Base-by-base conservation (phyloP, 2,329 filamentous ascomycete species). In the Fusarium xyrophilum region DNA sequence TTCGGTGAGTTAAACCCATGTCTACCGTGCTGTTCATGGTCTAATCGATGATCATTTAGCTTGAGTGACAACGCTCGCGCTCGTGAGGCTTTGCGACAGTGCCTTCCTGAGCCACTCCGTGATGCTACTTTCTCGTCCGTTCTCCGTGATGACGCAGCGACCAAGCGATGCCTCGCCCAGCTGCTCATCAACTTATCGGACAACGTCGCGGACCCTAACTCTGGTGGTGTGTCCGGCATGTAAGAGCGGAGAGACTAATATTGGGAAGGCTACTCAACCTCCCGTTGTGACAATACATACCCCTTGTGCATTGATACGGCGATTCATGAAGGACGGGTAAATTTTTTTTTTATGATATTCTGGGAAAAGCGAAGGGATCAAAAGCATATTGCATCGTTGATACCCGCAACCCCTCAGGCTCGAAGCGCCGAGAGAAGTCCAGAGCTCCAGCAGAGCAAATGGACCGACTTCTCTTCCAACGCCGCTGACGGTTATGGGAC, bases 121-220 rank as follows among this genome's bases (percentile, higher is more conserved):
- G 96, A 99, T 78, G 94, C 95, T 11, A 99, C 96, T 3, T 99
- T 99, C 79, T 97, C 93, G 12, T 95, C 94, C 0, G 96, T 99
- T 44, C 89, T 99, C 35, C 92, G 96, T 61, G 96, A 99, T 76
- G 96, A 99, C 76, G 96, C 96, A 17, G 96, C 96, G 2, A 99
- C 96, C 1, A 99, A 99, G 84, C 91, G 96, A 62, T 99, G 96
- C 79, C 89, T 99, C 35, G 93, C 94, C n/a, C 96, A 98, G 80
- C 89, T 99, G 12, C 86, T 98, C 63, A 96, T 98, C 82, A 98
- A 98, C 77, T 88, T 99, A 56, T 96, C 93, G 13, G 96, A 98
- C 80, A 95, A 92, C 71, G 91, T 94, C 63, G 89, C 84, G 55
- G 86, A 88, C 50, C 76, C 77, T 50, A 75, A 73, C 63, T 76